phyloP scores from a whole-genome alignment of 495 filamentous ascomycete genomes.

The Copromyces sp. region DNA sequence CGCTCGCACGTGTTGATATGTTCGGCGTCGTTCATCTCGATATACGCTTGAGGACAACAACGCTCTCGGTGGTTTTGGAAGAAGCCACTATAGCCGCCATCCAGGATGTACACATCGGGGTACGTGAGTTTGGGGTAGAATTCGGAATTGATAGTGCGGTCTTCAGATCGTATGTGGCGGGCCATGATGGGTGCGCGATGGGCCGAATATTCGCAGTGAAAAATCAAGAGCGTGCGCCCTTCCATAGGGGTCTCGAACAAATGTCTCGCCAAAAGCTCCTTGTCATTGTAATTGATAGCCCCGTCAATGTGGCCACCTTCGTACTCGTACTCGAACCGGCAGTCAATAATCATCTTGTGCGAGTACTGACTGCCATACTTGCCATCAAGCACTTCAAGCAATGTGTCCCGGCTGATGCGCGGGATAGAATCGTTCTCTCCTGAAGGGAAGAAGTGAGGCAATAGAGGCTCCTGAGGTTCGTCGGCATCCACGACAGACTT shows the following conservation, averaged over 20 bases:
- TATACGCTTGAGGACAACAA: conserved; percentile 89
- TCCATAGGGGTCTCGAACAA: conserved; percentile 59
- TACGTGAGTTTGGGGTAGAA: conserved; percentile 81
- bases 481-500: conserved; percentile 71
- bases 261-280: conserved; percentile 67
- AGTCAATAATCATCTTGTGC: conserved; percentile 79
- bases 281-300: conserved; percentile 92
- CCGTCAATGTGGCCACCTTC: conserved; percentile 90
- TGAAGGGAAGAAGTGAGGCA: conserved; percentile 78
- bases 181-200: conserved; percentile 97
- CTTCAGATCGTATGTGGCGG: conserved; percentile 73
- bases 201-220: conserved; percentile 98
- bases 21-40: conserved; percentile 85
- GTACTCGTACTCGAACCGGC: conserved; percentile 98
- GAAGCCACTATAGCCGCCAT: conserved; percentile 92
- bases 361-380: conserved; percentile 66
- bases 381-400: conserved; percentile 79
- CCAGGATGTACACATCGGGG: conserved; percentile 92
- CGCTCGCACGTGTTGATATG: conserved; percentile 87
- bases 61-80: conserved; percentile 64
- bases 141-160: conserved; percentile 72
- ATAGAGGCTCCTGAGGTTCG: conserved; percentile 50
- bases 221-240: conserved; percentile 67
- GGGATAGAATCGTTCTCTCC: conserved; percentile 76
- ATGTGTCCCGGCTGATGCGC: conserved; percentile 68